phyloP scores from a whole-genome alignment of 2,329 filamentous ascomycete species.

The Ascocoryne sarcoides region DNA sequence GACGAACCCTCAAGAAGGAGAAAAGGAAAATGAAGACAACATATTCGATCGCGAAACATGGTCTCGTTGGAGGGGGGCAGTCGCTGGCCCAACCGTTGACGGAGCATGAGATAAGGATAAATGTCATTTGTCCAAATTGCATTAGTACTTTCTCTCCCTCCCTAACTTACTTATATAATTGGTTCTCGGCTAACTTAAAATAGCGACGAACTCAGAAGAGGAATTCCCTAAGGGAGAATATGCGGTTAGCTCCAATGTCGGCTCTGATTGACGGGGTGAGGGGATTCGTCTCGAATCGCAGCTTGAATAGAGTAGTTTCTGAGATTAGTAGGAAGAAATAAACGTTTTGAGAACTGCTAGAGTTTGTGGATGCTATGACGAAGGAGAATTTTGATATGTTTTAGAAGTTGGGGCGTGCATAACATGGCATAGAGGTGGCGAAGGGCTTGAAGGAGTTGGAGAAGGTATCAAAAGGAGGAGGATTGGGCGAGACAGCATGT shows the following conservation, averaged over 20 bases:
- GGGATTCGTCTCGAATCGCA: slow-evolving; percentile 33
- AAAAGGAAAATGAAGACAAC: too few relatives aligned
- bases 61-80: slow-evolving; percentile 41
- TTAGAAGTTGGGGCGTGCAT: slow-evolving; percentile 39
- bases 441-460: too few relatives aligned
- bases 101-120: slow-evolving; percentile 38
- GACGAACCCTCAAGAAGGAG: too few relatives aligned
- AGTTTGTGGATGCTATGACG: slow-evolving; percentile 40
- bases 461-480: too few relatives aligned
- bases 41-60: slow-evolving; percentile 40
- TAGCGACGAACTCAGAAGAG: slow-evolving; percentile 30
- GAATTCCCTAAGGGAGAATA: slow-evolving; percentile 38
- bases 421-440: too few relatives aligned
- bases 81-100: slow-evolving; percentile 34
- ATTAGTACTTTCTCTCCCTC: too few relatives aligned
- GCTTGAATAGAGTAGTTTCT: slow-evolving; percentile 36
- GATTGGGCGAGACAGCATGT: too few relatives aligned
- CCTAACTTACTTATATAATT: too few relatives aligned
- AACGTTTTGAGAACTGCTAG: slow-evolving; percentile 36
- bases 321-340: slow-evolving; percentile 44
- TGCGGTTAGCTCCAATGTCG: slow-evolving; percentile 43
- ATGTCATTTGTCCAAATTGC: slow-evolving; percentile 41
- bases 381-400: slow-evolving; percentile 39
- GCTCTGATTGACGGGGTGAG: slow-evolving; percentile 37
- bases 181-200: slow-evolving; percentile 29